Evolutionary conservation across 2,329 filamentous ascomycete genomes (phyloP).

Genomic region (Neoascochyta sp.): DNA sequence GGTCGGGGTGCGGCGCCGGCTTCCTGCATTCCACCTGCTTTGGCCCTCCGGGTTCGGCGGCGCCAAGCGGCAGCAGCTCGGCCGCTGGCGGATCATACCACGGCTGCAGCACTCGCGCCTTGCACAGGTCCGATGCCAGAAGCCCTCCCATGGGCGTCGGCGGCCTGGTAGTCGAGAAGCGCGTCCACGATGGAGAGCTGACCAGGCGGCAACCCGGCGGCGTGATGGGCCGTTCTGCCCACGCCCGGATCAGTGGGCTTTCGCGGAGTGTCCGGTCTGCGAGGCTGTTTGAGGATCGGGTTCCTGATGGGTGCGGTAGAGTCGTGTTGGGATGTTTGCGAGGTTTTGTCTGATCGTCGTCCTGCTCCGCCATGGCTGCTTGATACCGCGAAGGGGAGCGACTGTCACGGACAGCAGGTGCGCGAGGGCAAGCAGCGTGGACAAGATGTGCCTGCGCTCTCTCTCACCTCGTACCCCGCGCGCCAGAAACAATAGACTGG

Average conservation of each 20-base stretch:
- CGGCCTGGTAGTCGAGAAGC: slow-evolving; percentile 9
- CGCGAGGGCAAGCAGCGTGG: no score
- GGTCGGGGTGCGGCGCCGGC: slow-evolving; percentile 4
- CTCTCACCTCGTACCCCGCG: no score
- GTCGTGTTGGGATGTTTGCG: no score
- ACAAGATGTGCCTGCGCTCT: no score
- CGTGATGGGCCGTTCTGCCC: slow-evolving; percentile 7
- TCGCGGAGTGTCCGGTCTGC: no score
- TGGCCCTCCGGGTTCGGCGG: slow-evolving; percentile 9
- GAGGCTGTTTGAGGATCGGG: no score
- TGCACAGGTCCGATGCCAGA: slow-evolving; percentile 20
- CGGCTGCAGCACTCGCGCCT: slow-evolving; percentile 11
- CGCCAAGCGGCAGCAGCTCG: slow-evolving; percentile 19
- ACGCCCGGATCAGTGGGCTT: slow-evolving; percentile 9
- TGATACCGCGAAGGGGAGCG: no score
- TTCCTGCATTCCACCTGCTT: slow-evolving; percentile 1
- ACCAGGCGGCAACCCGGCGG: slow-evolving; percentile 15
- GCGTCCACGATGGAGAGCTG: slow-evolving; percentile 18
- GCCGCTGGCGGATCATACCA: slow-evolving; percentile 17
- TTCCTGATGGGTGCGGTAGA: no score
- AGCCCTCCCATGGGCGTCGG: slow-evolving; percentile 13
- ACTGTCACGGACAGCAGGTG: no score
- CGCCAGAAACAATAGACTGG: no score
- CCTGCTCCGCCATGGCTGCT: no score
- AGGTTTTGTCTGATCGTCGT: no score